phyloP scores from a whole-genome alignment of 768 basidiomycete genomes.

The Termitomyces bulborhizus region DNA sequence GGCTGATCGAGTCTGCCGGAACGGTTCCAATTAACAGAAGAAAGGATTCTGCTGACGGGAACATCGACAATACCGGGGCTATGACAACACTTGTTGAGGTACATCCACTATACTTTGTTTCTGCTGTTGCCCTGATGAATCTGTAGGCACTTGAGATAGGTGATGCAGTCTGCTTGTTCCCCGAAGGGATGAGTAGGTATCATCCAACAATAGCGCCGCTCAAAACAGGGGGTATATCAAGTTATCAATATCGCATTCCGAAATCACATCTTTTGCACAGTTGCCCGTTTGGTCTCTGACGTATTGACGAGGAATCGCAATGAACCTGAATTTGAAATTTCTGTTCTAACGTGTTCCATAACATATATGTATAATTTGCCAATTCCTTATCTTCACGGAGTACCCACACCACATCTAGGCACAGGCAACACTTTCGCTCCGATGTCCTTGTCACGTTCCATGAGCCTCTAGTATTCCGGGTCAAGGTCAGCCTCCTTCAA shows the following conservation, averaged over 20 bases:
- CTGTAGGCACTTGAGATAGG: constrained; percentile 66
- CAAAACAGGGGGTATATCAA: constrained; percentile 70
- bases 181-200: constrained; percentile 82
- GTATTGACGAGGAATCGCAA: constrained; percentile 63
- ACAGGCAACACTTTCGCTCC: constrained; percentile 81
- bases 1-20: constrained; percentile 86
- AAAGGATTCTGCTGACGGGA: constrained; percentile 56
- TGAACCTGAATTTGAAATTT: constrained; percentile 65
- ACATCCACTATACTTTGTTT: constrained; percentile 4
- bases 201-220: constrained; percentile 84
- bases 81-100: constrained; percentile 72
- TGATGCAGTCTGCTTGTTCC: constrained; percentile 78
- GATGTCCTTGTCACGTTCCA: constrained; percentile 85
- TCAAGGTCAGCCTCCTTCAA: constrained; percentile 39
- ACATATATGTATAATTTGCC: constrained; percentile 61
- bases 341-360: constrained; percentile 70
- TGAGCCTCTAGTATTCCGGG: constrained; percentile 56
- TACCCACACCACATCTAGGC: constrained; percentile 35
- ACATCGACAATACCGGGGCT: constrained; percentile 57
- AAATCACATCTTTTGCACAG: constrained; percentile 28
- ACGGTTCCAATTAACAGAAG: constrained; percentile 78
- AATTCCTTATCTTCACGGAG: neutral
- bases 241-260: neutral
- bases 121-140: neutral
- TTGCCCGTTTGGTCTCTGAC: constrained; percentile 77